Evolutionary conservation across 805 yeast genomes (phyloP).

Genomic region (Crinitomyces ghanaensis): DNA sequence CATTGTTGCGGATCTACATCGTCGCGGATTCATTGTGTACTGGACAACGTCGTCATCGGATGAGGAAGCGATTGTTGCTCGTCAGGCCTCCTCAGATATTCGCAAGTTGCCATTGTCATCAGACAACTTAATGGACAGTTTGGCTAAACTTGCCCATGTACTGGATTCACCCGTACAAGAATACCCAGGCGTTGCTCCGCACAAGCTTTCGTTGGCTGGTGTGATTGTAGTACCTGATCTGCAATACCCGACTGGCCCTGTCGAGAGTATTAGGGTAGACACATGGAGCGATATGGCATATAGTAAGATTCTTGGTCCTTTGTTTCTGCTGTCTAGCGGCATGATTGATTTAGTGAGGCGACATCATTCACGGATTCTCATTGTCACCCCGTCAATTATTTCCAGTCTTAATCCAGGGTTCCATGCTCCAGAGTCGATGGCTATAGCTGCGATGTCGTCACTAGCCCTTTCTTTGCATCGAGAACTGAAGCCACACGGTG

Average conservation of each 20-base stretch:
- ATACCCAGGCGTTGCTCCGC: slow-evolving; percentile 46
- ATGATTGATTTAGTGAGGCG: slow-evolving; percentile 41
- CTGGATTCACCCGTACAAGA: slow-evolving; percentile 46
- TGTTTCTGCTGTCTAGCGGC: slow-evolving; percentile 44
- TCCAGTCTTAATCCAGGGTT: slow-evolving; percentile 46
- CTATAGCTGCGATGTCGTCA: slow-evolving; percentile 34
- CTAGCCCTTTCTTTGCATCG: slow-evolving; percentile 31
- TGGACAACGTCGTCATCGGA: slow-evolving; percentile 55
- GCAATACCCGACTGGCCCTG: slow-evolving; percentile 55
- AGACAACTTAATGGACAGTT: slow-evolving; percentile 36
- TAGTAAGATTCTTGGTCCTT: slow-evolving; percentile 37
- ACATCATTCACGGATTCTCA: slow-evolving; percentile 38
- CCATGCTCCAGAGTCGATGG: slow-evolving; percentile 51
- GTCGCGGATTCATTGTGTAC: slow-evolving; percentile 72
- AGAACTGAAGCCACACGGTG: slow-evolving; percentile 32
- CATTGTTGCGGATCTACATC: slow-evolving; percentile 62
- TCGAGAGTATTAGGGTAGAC: slow-evolving; percentile 40
- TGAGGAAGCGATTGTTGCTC: slow-evolving; percentile 35
- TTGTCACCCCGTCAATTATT: slow-evolving; percentile 45
- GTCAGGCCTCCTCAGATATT: slow-evolving; percentile 56
- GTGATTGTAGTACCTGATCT: slow-evolving; percentile 61
- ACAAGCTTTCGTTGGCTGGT: slow-evolving; percentile 46
- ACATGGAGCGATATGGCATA: slow-evolving; percentile 41
- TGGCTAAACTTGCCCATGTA: slow-evolving; percentile 38
- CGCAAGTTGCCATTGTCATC: slow-evolving; percentile 52